Evolutionary conservation across 352 stramenopile genomes (phyloP).

Genomic region (Globisporangium rhizosaccharum): DNA sequence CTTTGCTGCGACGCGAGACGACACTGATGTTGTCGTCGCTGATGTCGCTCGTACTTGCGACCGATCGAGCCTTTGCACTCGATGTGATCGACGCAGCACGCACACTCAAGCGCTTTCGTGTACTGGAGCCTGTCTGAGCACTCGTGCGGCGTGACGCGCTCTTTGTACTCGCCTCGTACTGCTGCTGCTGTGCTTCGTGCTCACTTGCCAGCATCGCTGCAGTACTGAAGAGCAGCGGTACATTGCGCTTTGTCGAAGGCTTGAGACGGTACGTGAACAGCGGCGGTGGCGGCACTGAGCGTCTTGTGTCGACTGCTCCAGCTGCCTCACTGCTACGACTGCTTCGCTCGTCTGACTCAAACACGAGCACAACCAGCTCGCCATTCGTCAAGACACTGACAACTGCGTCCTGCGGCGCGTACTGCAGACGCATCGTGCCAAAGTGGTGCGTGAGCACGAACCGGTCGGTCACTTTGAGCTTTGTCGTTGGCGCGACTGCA

Average conservation of each 20-base stretch:
- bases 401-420: conserved; percentile 17
- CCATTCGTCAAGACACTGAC: conserved; percentile 25
- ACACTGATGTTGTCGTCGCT: not conserved
- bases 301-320: not conserved
- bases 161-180: not conserved
- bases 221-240: conserved; percentile 13
- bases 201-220: not conserved
- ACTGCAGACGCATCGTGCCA: conserved; percentile 22
- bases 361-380: conserved; percentile 36
- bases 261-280: conserved; percentile 20
- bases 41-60: not conserved
- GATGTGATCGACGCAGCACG: no score
- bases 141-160: not conserved
- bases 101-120: not conserved
- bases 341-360: conserved; percentile 1
- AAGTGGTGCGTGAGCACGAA: conserved; percentile 36
- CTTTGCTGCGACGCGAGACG: no score
- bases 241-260: conserved; percentile 10
- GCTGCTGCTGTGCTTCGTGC: not conserved
- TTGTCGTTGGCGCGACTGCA: conserved; percentile 7
- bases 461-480: conserved; percentile 31
- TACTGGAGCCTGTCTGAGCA: not conserved
- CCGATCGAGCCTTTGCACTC: not conserved
- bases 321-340: not conserved
- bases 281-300: not conserved